Evolutionary conservation across 2,329 filamentous ascomycete genomes (phyloP), one percentile per base, ranked within the genome.

Genomic region (Aspergillus luchuensis): DNA sequence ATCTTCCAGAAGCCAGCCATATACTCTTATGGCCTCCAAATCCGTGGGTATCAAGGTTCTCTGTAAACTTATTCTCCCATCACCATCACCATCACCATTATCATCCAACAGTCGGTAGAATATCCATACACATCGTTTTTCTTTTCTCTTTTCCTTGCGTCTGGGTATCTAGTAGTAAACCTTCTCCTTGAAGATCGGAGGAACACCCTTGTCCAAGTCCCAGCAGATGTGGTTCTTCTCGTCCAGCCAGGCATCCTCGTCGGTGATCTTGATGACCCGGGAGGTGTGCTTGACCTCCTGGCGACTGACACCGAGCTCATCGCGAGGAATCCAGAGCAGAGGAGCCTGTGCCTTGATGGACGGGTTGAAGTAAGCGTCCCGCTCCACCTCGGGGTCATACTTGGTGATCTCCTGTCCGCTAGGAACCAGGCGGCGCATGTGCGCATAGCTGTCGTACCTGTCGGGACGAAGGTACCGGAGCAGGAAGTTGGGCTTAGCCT

Each of bases 311-410:
- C 91, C 90, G 23, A 87, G 85, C 1, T 83, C 78, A 69, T 97
- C 92, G 60, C 85, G 82, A 0, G 92, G 91, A 57, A 97, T 90
- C 92, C 92, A 97, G n/a, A 97, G 81, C 30, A 91, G 78, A 2
- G 91, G 90, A 1, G 85, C 76, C 67, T 82, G 66, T 62, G 85
- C 81, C 23, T 76, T 84, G 71, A 94, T 83, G 0, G 89, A 84
- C 0, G 92, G 91, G 63, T 92, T 88, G 75, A 85, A 85, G 77
- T 91, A 94, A 0, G 91, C 92, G 53, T 90, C 83, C 10, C 82
- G 80, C 71, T 89, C 85, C 1, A 86, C 79, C 54, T 88, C 82
- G 0, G 82, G 80, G 0, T 85, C 72, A 72, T 95, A 93, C 1
- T 83, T 71, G 57, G 87, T 83, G 8, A 84, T 78, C 0, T 80